Evolutionary conservation across 2,329 filamentous ascomycete species (phyloP), one percentile per base, ranked within the genome.

Genomic region (Pezicula carpinea): DNA sequence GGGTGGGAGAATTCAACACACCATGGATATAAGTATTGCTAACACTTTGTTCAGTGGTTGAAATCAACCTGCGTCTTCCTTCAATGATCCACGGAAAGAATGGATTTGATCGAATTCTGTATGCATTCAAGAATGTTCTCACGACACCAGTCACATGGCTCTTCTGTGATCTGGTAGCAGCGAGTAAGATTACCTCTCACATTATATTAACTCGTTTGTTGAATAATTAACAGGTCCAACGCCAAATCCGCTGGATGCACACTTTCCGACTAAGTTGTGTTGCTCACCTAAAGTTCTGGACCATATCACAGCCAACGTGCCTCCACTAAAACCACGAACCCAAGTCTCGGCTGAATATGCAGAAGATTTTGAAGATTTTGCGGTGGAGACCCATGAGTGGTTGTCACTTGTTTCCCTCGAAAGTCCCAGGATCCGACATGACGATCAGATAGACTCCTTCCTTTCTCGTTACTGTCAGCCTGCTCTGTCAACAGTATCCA

Each of bases 51-150:
- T 15, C 48, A 93, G 87, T 84, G 22, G 79, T 97, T 39, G 81
- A 92, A 57, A 73, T 86, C 43, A 83, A 97, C 50, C 75, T 99
- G 22, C 79, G 83, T 15, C 72, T 76, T 5, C 77, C 83, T 1
- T 83, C 83, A 0, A 96, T 96, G 88, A 65, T 89, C 6, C 84
- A 83, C 45, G 90, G 90, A 3, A 93, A 89, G 64, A 90, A 86
- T 53, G 85, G 83, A 0, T 96, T 95, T 59, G 84, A 91, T 52
- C 75, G 89, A 39, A 70, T 96, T 13, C 64, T 84, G 6, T 87
- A 87, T 73, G 89, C 89, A 13, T 89, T 83, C 64, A 83, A 85
- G 57, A 88, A 89, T 53, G 88, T 89, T 18, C 72, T 96, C 18
- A 79, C 76, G 41, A 68, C 74, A 38, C 80, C 83, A 1, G 59